These are phyloP conservation scores for Euphrasia arctica DNA, from an alignment of 305 asterid genomes.

Conservation along the genomic window DNA sequence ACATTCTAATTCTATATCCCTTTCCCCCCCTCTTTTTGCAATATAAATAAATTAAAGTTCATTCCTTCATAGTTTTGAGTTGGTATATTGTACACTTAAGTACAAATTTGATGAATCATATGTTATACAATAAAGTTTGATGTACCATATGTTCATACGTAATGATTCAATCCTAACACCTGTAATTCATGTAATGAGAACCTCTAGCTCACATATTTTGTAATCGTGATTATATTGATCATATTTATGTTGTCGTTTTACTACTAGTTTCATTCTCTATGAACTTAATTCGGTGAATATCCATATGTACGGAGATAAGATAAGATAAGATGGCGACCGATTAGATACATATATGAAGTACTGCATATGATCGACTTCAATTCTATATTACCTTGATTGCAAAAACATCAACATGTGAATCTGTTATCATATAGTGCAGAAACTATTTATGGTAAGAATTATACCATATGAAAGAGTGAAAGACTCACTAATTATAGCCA, in stretches of 20 bases:
- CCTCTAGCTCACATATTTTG: no score
- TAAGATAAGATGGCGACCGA: background rate
- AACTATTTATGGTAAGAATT: constrained; percentile 22
- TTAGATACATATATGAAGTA: background rate
- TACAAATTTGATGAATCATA: no score
- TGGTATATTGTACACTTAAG: background rate
- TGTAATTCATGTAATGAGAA: no score
- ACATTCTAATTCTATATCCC: background rate
- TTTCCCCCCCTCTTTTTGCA: background rate
- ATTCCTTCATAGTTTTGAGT: background rate
- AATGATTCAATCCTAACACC: no score
- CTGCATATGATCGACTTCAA: constrained; percentile 4
- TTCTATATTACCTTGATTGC: constrained; percentile 2
- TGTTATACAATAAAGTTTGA: no score
- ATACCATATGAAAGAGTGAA: constrained; percentile 19
- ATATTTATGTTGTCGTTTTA: background rate
- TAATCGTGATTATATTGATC: no score
- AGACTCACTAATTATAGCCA: constrained; percentile 24
- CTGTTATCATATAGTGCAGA: background rate
- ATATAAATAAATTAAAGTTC: background rate
- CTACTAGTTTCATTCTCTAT: background rate
- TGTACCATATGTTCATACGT: no score
- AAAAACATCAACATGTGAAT: constrained; percentile 15
- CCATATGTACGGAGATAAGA: constrained; percentile 28
- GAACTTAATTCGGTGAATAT: background rate